A percentile compares a stretch with the other conserved stretches of the same genome.
phyloP scores from a whole-genome alignment of 768 basidiomycete species.

The Tricholoma sp. region DNA sequence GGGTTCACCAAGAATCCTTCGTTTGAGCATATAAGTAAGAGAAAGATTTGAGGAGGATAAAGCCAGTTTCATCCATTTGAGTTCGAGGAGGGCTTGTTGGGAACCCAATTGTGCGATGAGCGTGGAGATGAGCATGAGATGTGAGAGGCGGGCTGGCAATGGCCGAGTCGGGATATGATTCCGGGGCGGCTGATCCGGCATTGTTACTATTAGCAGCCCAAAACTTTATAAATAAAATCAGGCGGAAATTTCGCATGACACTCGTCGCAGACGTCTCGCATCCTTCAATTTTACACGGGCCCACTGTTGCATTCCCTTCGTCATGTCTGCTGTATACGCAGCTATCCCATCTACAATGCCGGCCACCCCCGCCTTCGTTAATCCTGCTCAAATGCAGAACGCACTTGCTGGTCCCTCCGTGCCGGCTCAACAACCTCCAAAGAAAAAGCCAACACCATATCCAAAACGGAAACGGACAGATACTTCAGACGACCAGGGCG shows the following conservation, averaged over 20 bases:
- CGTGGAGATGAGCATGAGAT: conserved; percentile 16
- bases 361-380: conserved; percentile 28
- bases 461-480: conserved; percentile 61
- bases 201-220: not conserved
- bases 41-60: conserved; percentile 14
- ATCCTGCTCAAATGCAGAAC: conserved; percentile 39
- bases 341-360: conserved; percentile 27
- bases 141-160: conserved; percentile 7
- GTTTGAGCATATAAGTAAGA: conserved; percentile 44
- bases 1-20: conserved; percentile 68
- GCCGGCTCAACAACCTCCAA: conserved; percentile 20
- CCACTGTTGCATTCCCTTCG: conserved; percentile 15
- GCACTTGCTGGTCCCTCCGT: conserved; percentile 42
- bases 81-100: conserved; percentile 33
- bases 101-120: conserved; percentile 26
- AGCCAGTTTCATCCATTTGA: conserved; percentile 39
- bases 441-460: conserved; percentile 31
- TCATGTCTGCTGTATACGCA: conserved; percentile 34
- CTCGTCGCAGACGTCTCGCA: not conserved
- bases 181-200: conserved; percentile 13
- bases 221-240: conserved; percentile 1
- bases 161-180: conserved; percentile 7
- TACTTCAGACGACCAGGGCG: conserved; percentile 51
- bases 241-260: conserved; percentile 1
- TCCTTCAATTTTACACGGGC: not conserved